Evolutionary conservation across 805 yeast genomes (phyloP), one percentile per base, ranked within the genome.

Genomic region (Spathaspora passalidarum): DNA sequence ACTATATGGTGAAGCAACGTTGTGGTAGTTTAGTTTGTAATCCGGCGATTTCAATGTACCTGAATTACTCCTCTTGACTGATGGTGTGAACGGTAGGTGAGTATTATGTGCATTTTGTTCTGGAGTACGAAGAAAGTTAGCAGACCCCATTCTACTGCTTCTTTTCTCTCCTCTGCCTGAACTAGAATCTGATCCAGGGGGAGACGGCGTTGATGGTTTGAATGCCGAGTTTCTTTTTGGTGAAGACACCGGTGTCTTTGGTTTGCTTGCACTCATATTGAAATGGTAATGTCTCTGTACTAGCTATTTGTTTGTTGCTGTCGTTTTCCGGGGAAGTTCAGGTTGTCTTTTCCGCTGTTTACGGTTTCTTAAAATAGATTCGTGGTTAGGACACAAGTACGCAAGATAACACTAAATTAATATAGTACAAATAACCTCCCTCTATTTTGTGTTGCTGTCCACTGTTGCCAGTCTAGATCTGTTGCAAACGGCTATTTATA

Each of bases 81-180:
- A 60, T 4, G 76, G 76, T 9, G 72, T 62, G 44, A 67, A 62
- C 32, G 75, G 75, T 17, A 68, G 48, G 16, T 29, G 13, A 18
- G 42, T 43, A 26, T 59, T 61, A 23, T 55, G 54, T 11, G 19
- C 17, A 14, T 34, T 41, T 16, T 51, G 46, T 26, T 70, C 75
- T 0, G 76, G 75, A 2, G 75, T 70, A 22, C 60, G 54, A 25
- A 70, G 56, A 40, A 58, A 62, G 32, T 48, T 43, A 8, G 63
- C 60, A 45, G 69, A 63, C 13, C 19, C 46, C 44, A 55, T 50
- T 26, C 39, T 44, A n/a, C 40, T 21, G n/a, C 18, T 5, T 18
- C 36, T 13, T 26, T 25, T 11, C 8, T 22, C n/a, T 6, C 36
- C 4, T 19, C 29, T 13, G n/a, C 32, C 32, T 13, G 34, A 8